Evolutionary conservation across 768 basidiomycete genomes (phyloP).

Genomic region (Pisolithus microcarpus): DNA sequence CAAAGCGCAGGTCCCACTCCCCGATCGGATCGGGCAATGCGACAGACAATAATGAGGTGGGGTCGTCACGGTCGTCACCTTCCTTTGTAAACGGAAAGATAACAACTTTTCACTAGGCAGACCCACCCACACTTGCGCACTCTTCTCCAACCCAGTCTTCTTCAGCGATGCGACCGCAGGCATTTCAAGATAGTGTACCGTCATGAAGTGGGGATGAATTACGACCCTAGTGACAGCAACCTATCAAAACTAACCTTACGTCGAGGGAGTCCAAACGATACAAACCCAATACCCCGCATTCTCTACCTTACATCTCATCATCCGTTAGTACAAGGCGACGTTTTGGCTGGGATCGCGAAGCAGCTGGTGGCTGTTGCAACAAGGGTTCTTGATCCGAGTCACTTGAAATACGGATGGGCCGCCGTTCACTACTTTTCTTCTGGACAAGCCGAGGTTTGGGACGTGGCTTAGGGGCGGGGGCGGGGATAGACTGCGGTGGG

Average conservation of each 20-base stretch:
- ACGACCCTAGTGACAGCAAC: background rate
- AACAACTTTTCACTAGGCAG: too few species aligned
- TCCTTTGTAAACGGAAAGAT: too few species aligned
- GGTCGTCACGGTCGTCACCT: too few species aligned
- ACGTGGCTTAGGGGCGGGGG: slow-evolving; percentile 13
- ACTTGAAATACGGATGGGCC: slow-evolving; percentile 17
- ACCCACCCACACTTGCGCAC: background rate
- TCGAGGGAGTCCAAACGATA: background rate
- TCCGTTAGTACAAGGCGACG: slow-evolving; percentile 32
- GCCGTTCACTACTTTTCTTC: slow-evolving; percentile 13
- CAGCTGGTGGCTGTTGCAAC: slow-evolving; percentile 3
- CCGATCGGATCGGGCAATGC: background rate
- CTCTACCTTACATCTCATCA: slow-evolving; percentile 24
- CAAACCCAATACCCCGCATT: background rate
- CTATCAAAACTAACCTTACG: background rate
- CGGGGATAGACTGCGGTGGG: slow-evolving; percentile 12
- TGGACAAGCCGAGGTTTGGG: slow-evolving; percentile 38
- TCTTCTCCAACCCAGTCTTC: background rate
- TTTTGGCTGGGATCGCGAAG: slow-evolving; percentile 16
- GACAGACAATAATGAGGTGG: too few species aligned
- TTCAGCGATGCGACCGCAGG: background rate
- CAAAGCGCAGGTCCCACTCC: background rate
- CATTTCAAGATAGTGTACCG: background rate
- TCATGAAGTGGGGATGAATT: background rate
- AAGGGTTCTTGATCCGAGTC: slow-evolving; percentile 12